Conservation (phyloP, 225 moss, liverwort and hornwort genomes). For the Marchantia paleacea region DNA sequence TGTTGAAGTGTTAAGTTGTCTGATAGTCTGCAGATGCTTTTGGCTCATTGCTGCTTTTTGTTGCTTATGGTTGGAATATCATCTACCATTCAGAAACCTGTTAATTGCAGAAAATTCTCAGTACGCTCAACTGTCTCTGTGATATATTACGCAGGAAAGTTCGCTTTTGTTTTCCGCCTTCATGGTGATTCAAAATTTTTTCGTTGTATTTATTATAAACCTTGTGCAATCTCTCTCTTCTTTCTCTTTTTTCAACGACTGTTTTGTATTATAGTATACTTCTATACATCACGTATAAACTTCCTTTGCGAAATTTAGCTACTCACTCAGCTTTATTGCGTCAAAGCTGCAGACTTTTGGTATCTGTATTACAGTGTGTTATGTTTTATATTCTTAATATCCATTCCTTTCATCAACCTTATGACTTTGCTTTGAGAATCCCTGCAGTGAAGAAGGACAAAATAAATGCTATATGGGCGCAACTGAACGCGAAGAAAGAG, state of each 20-base stretch:
- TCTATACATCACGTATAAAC: background rate
- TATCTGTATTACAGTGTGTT: background rate
- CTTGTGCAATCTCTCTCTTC: background rate
- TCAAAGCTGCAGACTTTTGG: background rate
- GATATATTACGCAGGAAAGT: too few species aligned
- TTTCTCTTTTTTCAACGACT: background rate
- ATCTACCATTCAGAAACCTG: too few species aligned
- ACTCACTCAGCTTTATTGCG: background rate
- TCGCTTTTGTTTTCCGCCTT: too few species aligned
- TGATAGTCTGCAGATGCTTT: too few species aligned
- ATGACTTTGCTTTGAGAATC: background rate
- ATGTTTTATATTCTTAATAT: background rate
- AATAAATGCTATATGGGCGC: conserved; percentile 87
- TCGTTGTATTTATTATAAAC: background rate
- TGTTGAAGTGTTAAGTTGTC: too few species aligned
- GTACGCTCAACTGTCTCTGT: too few species aligned
- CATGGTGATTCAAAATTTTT: too few species aligned
- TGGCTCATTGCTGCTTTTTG: too few species aligned
- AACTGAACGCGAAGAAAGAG: conserved; percentile 59
- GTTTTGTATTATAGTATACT: too few species aligned
- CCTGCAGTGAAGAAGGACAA: conserved; percentile 68
- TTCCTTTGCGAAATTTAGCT: background rate
- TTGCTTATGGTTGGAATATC: too few species aligned
- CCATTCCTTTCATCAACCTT: background rate
- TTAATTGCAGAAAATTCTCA: too few species aligned